These are phyloP conservation scores for Helotiales sp. DNA, from an alignment of 2,329 filamentous ascomycete species.

Conservation along the genomic window DNA sequence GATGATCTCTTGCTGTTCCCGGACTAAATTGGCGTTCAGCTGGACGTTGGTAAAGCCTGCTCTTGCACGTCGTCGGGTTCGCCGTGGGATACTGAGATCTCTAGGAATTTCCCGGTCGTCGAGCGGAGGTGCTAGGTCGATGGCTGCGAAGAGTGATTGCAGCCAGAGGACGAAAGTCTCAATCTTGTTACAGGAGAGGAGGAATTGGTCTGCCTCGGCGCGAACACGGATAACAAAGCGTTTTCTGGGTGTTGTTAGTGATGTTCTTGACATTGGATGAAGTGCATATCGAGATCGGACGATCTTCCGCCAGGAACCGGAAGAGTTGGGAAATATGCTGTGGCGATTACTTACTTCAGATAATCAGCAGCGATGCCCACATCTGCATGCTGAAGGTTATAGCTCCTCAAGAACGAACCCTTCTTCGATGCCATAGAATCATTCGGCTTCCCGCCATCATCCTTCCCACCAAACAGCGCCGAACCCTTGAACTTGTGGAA, in stretches of 20 bases:
- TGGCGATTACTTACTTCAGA: constrained; percentile 59
- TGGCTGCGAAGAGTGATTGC: constrained; percentile 71
- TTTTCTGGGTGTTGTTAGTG: constrained; percentile 31
- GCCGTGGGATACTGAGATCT: constrained; percentile 63
- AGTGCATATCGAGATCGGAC: neutral
- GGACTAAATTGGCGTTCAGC: constrained; percentile 25
- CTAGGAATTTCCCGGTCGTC: constrained; percentile 71
- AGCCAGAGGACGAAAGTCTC: constrained; percentile 72
- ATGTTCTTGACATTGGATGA: neutral
- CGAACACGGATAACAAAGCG: constrained; percentile 73
- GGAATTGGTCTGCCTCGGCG: constrained; percentile 74
- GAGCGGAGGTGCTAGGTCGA: constrained; percentile 71
- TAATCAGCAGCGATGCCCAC: constrained; percentile 76
- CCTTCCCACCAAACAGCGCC: constrained; percentile 54
- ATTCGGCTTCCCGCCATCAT: constrained; percentile 55
- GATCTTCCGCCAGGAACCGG: neutral
- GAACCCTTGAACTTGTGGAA: constrained; percentile 68
- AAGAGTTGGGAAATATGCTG: constrained; percentile 5
- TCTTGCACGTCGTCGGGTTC: constrained; percentile 35
- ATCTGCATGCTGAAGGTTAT: constrained; percentile 76
- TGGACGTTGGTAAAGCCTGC: constrained; percentile 21
- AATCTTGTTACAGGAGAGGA: constrained; percentile 69
- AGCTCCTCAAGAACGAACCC: constrained; percentile 66
- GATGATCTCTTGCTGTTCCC: constrained; percentile 37
- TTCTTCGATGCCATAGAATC: constrained; percentile 57